Evolutionary conservation across 2,329 filamentous ascomycete species (phyloP).

Genomic region (Lizonia empirigonia): DNA sequence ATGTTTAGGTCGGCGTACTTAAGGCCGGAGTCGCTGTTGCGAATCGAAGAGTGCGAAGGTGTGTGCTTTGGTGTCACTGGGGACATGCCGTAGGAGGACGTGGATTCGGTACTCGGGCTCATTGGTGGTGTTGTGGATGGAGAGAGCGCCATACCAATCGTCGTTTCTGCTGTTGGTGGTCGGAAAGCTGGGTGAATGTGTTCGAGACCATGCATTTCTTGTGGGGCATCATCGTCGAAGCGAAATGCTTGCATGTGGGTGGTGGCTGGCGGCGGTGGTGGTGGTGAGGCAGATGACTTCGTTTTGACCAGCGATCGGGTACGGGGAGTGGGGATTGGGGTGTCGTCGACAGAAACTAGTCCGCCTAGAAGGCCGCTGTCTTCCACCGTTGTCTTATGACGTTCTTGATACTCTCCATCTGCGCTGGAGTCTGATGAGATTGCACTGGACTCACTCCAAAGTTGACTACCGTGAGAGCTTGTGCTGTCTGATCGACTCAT

Average conservation of each 20-base stretch:
- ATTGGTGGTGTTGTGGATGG: slow-evolving; percentile 17
- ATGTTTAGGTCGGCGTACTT: slow-evolving; percentile 2
- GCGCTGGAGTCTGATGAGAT: slow-evolving; percentile 40
- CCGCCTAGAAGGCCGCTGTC: slow-evolving; percentile 38
- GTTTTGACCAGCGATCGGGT: slow-evolving; percentile 8
- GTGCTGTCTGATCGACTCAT: slow-evolving; percentile 38
- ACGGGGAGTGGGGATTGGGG: slow-evolving; percentile 10
- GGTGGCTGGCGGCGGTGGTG: neutral
- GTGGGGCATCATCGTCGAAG: slow-evolving; percentile 4
- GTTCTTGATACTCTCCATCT: slow-evolving; percentile 17
- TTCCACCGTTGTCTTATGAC: slow-evolving; percentile 26
- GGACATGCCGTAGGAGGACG: neutral
- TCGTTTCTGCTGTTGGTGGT: neutral
- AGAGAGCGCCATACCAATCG: slow-evolving; percentile 24
- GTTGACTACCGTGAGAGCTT: slow-evolving; percentile 30
- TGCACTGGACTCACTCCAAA: slow-evolving; percentile 41
- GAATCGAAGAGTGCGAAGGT: neutral
- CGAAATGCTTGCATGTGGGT: slow-evolving; percentile 9
- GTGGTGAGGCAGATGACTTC: neutral
- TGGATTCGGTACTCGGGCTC: neutral
- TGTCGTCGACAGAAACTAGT: slow-evolving; percentile 30
- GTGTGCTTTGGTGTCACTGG: neutral
- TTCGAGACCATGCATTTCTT: neutral
- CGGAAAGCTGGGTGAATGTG: slow-evolving; percentile 14
- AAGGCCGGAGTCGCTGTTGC: neutral